These are phyloP conservation scores for Penicillium frequentans DNA, from an alignment of 2,329 filamentous ascomycete genomes.

Conservation along the genomic window DNA sequence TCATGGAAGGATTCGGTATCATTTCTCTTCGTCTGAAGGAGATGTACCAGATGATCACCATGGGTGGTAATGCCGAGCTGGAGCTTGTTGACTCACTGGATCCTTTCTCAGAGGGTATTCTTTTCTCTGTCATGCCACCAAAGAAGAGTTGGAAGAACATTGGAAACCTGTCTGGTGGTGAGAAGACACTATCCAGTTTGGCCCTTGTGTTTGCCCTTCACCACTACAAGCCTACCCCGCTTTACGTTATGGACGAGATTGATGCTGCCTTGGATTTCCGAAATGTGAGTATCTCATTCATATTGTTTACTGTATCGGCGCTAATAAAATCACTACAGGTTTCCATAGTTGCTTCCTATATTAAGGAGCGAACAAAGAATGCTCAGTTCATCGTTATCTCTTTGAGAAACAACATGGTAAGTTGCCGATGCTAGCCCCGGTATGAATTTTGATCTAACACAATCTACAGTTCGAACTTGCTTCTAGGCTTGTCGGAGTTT, in stretches of 20 bases:
- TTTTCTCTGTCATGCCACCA: conserved; percentile 98
- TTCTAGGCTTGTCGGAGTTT: conserved; percentile 91
- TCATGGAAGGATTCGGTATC: conserved; percentile 95
- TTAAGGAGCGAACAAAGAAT: conserved; percentile 98
- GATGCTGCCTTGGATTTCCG: conserved; percentile 96
- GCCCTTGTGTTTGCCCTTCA: conserved; percentile 97
- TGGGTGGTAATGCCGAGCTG: conserved; percentile 97
- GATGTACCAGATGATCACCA: conserved; percentile 99
- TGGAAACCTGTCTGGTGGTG: conserved; percentile 88
- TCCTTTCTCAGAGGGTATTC: conserved; percentile 92
- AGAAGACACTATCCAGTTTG: conserved; percentile 92
- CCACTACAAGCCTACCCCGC: conserved; percentile 94
- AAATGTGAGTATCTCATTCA: conserved; percentile 68
- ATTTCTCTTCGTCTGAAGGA: conserved; percentile 96
- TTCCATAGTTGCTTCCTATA: conserved; percentile 96
- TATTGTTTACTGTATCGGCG: not conserved
- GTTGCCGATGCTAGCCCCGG: not conserved
- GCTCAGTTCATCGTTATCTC: conserved; percentile 99
- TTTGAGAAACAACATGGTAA: conserved; percentile 89
- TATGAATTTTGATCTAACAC: not conserved
- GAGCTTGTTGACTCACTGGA: conserved; percentile 95
- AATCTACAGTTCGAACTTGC: conserved; percentile 76
- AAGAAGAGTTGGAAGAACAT: conserved; percentile 99
- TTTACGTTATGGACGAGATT: conserved; percentile 99
- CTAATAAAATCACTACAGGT: conserved; percentile 56